Base-by-base conservation (phyloP, 2,329 filamentous ascomycete genomes). In the Esteya vermicola region DNA sequence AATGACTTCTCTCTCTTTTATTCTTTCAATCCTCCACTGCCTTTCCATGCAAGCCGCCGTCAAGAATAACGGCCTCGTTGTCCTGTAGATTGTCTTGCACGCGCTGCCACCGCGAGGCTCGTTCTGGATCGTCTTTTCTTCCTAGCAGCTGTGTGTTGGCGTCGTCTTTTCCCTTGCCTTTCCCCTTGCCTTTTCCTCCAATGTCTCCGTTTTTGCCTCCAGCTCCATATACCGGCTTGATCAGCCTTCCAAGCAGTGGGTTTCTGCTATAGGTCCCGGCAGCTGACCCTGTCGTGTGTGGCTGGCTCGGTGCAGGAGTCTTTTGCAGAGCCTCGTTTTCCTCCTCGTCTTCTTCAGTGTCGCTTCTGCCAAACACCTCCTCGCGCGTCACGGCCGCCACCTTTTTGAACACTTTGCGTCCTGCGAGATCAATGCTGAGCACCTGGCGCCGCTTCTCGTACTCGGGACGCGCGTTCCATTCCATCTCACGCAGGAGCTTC, bases 381-480 rank as follows among this genome's bases (percentile, higher is more conserved):
- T 37, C 36, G n/a, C 35, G 61, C 4, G 71, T 73, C 35, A 72
- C 57, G 5, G 77, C 70, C 14, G 71, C 73, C 71, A 84, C 84
- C 49, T 74, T 74, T 44, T 72, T 75, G 5, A 91, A 77, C 3
- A 93, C 75, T 50, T 80, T 86, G 16, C 81, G 79, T 1, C 79
- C 80, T 9, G 78, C 77, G 1, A 94, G 62, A 54, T 94, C 85
- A 45, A 94, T 82, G 52, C 82, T 89, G 48, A 93, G 72, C 1
- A 95, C 81, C 44, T 91, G 79, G 50, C 72, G 75, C 43, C 84
- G 72, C 68, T 89, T 93, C 63, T 95, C 88, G 58, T 86, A 94
- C 46, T 93, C 88, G 0, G 86, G 85, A 38, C 73, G 67, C 4
- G 81, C 78, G 49, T 81, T 82, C 78, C 86, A 93, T 52, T 93